Conservation (phyloP, 352 stramenopile genomes). For the Phytophthora quininea region DNA sequence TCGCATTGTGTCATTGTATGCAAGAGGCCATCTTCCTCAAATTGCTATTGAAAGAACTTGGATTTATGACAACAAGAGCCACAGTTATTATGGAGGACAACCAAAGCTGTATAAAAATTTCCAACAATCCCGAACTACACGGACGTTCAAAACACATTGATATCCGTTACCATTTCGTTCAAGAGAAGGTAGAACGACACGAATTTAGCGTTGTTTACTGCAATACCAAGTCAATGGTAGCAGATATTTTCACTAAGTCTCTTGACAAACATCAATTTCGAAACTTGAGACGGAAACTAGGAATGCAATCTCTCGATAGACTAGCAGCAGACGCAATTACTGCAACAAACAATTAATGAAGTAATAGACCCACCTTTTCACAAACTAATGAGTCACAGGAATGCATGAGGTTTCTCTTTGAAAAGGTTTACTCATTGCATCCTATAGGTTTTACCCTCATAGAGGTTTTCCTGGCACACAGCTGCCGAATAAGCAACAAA, state of each 20-base stretch:
- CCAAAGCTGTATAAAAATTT: conserved; percentile 40
- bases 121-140: conserved; percentile 37
- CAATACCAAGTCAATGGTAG: conserved; percentile 30
- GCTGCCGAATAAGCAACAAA: background rate
- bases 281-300: conserved; percentile 4
- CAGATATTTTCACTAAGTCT: conserved; percentile 42
- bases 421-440: background rate
- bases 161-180: conserved; percentile 38
- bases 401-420: background rate
- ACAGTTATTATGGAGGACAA: conserved; percentile 41
- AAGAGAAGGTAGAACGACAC: conserved; percentile 35
- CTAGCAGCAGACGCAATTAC: no score
- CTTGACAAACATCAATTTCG: conserved; percentile 20
- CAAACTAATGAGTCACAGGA: background rate
- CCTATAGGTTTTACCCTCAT: background rate
- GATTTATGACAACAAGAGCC: background rate
- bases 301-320: conserved; percentile 5
- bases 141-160: conserved; percentile 40
- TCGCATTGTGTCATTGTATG: background rate
- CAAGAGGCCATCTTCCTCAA: conserved; percentile 11
- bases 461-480: background rate
- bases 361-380: background rate
- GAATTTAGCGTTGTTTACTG: conserved; percentile 31
- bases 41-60: conserved; percentile 1
- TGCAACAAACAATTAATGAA: no score